Conservation (phyloP, 106 monocot species). For the Acanthochlamys bracteata region DNA sequence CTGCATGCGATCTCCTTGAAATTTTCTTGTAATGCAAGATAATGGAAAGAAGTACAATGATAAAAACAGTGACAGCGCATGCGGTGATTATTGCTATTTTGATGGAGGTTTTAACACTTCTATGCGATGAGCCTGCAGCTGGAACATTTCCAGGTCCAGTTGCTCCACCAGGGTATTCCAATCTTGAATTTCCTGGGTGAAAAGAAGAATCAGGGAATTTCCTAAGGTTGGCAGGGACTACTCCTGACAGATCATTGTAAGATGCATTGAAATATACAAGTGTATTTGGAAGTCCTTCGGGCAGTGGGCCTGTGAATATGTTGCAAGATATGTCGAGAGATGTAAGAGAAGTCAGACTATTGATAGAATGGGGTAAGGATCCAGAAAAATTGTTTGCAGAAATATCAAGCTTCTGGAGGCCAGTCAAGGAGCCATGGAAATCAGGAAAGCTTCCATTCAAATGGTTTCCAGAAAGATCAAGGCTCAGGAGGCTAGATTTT, state of each 20-base stretch:
- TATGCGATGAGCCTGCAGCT: conserved; percentile 15
- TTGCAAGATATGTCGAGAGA: conserved; percentile 76
- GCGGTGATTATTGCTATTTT: conserved; percentile 49
- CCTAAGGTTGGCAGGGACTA: conserved; percentile 66
- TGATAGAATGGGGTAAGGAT: conserved; percentile 33
- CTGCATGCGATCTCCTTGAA: conserved; percentile 33
- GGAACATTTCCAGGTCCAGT: conserved; percentile 27
- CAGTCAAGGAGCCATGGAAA: conserved; percentile 42
- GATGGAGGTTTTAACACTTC: conserved; percentile 24
- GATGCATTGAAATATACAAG: conserved; percentile 69
- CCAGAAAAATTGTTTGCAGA: conserved; percentile 82
- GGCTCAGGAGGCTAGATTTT: conserved; percentile 43
- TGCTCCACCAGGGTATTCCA: conserved; percentile 37
- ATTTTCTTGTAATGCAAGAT: conserved; percentile 44
- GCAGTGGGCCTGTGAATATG: conserved; percentile 64
- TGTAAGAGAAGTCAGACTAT: conserved; percentile 48
- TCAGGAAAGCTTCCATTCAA: conserved; percentile 69
- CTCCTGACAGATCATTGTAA: conserved; percentile 81
- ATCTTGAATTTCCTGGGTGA: conserved; percentile 80
- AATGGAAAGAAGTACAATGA: conserved; percentile 55
- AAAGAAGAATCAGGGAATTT: conserved; percentile 97
- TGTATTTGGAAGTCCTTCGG: conserved; percentile 40
- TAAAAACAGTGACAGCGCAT: conserved; percentile 33
- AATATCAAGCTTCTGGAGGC: conserved; percentile 55
- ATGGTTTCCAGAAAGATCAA: conserved; percentile 61